phyloP scores from a whole-genome alignment of 2,329 filamentous ascomycete genomes.

The Fusarium setosum region DNA sequence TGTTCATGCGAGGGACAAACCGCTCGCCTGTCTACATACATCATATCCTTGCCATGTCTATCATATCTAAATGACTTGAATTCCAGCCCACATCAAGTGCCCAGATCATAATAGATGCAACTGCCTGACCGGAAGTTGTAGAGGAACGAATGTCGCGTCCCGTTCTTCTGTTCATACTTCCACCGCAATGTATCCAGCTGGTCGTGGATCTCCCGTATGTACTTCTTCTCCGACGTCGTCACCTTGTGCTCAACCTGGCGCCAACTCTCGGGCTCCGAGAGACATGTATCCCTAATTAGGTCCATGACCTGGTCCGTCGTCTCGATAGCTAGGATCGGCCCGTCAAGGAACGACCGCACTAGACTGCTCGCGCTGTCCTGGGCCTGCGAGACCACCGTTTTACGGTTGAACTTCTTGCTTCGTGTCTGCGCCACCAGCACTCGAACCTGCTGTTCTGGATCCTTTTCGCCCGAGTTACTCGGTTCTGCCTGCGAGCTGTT shows the following conservation, averaged over 20 bases:
- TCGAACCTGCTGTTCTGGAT: conserved; percentile 77
- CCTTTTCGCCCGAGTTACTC: conserved; percentile 42
- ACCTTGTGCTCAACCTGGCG: conserved; percentile 82
- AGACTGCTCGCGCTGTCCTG: conserved; percentile 69
- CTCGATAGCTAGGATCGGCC: conserved; percentile 89
- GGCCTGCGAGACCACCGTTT: conserved; percentile 85
- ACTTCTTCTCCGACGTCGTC: conserved; percentile 81
- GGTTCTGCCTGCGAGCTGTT: conserved; percentile 46
- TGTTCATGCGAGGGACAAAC: background rate
- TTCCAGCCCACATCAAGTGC: conserved; percentile 41
- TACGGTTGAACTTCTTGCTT: conserved; percentile 92
- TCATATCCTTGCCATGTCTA: background rate
- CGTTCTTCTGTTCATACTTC: conserved; percentile 65
- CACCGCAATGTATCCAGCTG: conserved; percentile 73
- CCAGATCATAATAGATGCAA: conserved; percentile 87
- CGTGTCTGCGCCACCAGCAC: conserved; percentile 86
- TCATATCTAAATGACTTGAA: background rate
- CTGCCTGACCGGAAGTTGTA: conserved; percentile 91
- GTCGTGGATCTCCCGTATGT: conserved; percentile 84
- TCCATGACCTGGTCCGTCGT: conserved; percentile 87
- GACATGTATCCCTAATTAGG: conserved; percentile 76
- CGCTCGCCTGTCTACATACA: conserved; percentile 4
- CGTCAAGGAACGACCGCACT: conserved; percentile 77
- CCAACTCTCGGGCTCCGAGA: conserved; percentile 89
- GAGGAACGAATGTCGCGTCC: conserved; percentile 80